phyloP scores from a whole-genome alignment of 1,139 yeast genomes.

The Suhomyces kunorum region DNA sequence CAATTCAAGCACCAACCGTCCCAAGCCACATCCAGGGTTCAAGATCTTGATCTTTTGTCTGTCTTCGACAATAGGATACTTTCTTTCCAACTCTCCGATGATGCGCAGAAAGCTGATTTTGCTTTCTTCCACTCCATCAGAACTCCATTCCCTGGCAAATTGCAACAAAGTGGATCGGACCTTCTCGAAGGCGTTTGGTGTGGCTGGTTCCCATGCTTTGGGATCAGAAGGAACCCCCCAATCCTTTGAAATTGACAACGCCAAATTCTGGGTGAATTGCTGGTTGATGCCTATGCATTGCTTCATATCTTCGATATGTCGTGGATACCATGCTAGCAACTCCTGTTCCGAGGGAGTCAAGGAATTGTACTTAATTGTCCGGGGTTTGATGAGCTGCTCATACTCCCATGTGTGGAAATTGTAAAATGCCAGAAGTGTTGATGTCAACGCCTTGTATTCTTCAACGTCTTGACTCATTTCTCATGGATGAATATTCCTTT shows the following conservation, averaged over 20 bases:
- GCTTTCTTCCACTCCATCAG: conserved; percentile 60
- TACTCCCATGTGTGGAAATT: conserved; percentile 38
- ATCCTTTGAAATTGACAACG: conserved; percentile 45
- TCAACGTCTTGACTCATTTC: conserved; percentile 28
- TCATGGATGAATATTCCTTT: background rate
- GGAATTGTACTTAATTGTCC: conserved; percentile 29
- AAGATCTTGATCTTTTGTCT: conserved; percentile 51
- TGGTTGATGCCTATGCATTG: conserved; percentile 53
- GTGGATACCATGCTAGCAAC: conserved; percentile 54
- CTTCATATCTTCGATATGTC: conserved; percentile 46
- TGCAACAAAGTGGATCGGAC: conserved; percentile 65
- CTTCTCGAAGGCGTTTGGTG: conserved; percentile 55
- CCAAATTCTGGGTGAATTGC: conserved; percentile 48
- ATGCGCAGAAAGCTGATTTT: conserved; percentile 47
- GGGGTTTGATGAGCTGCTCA: conserved; percentile 38
- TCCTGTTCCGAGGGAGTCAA: conserved; percentile 42
- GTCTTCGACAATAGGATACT: conserved; percentile 42
- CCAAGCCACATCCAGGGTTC: conserved; percentile 86
- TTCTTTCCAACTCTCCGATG: conserved; percentile 40
- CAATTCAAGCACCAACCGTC: conserved; percentile 73
- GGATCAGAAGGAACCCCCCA: conserved; percentile 56
- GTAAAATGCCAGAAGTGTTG: conserved; percentile 41
- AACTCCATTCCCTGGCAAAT: conserved; percentile 74
- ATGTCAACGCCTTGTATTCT: conserved; percentile 41
- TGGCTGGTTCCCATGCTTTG: conserved; percentile 47